Evolutionary conservation across 352 stramenopile species (phyloP).

Genomic region (Globisporangium spinosum): DNA sequence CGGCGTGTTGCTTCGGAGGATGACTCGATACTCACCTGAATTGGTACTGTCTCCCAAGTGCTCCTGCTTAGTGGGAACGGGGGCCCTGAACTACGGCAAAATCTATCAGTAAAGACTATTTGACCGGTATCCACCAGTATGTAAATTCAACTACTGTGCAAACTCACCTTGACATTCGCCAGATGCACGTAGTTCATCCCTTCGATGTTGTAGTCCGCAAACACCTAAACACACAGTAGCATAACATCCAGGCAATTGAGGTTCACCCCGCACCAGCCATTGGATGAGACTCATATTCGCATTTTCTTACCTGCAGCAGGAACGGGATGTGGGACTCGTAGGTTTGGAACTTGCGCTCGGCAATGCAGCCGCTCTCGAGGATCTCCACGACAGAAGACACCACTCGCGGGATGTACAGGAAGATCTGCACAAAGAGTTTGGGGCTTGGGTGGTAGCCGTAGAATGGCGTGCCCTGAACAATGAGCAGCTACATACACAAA

Average conservation of each 20-base stretch:
- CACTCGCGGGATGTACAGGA: constrained; percentile 80
- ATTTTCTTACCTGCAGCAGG: constrained; percentile 38
- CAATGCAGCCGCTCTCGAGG: constrained; percentile 80
- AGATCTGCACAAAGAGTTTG: constrained; percentile 87
- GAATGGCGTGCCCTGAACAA: constrained; percentile 86
- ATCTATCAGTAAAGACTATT: not conserved
- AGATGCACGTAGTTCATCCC: constrained; percentile 87
- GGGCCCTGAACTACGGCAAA: constrained; percentile 54
- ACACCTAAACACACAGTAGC: constrained; percentile 40
- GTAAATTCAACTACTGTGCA: not conserved
- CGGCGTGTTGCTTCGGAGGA: constrained; percentile 39
- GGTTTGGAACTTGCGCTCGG: constrained; percentile 71
- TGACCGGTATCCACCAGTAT: not conserved
- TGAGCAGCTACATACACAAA: constrained; percentile 49
- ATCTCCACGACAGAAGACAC: constrained; percentile 64
- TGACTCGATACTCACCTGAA: constrained; percentile 22
- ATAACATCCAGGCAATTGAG: not conserved
- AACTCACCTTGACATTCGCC: constrained; percentile 57
- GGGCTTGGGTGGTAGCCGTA: constrained; percentile 82
- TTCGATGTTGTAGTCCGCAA: constrained; percentile 91
- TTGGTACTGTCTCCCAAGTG: constrained; percentile 31
- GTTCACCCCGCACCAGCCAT: too few relatives aligned
- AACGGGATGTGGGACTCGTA: constrained; percentile 90
- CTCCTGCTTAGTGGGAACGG: constrained; percentile 48
- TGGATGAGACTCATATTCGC: not conserved